These are phyloP conservation scores for Penicillium corylophilum DNA, from an alignment of 2,329 filamentous ascomycete species.

Conservation along the genomic window DNA sequence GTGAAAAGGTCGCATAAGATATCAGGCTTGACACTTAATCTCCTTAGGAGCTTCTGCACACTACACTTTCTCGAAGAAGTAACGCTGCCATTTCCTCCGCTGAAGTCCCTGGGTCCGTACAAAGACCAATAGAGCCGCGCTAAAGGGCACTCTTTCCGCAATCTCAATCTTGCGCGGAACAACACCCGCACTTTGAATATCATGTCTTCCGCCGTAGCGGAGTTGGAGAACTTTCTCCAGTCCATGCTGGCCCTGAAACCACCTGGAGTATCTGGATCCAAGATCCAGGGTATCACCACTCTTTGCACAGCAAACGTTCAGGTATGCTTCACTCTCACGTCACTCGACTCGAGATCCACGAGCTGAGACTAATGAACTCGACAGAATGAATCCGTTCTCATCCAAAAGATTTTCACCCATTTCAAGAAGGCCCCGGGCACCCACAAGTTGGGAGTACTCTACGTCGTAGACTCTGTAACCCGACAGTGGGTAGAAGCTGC, in stretches of 20 bases:
- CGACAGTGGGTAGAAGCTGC: slow-evolving; percentile 98
- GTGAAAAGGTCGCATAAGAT: slow-evolving; percentile 35
- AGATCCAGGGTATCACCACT: slow-evolving; percentile 81
- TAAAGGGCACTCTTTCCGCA: neutral
- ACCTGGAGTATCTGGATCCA: slow-evolving; percentile 88
- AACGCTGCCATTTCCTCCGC: neutral
- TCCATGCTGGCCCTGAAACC: slow-evolving; percentile 89
- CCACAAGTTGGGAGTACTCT: slow-evolving; percentile 97
- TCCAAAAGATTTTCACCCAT: slow-evolving; percentile 95
- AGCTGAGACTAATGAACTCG: slow-evolving; percentile 25
- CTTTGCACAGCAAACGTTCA: slow-evolving; percentile 88
- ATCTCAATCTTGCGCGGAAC: neutral
- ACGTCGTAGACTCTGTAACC: slow-evolving; percentile 99
- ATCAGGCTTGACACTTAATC: slow-evolving; percentile 9
- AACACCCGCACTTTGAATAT: neutral
- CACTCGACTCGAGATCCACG: neutral
- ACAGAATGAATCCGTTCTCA: slow-evolving; percentile 89
- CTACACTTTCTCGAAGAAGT: slow-evolving; percentile 9
- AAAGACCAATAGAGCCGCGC: neutral
- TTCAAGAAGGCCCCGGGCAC: slow-evolving; percentile 93
- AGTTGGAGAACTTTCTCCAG: slow-evolving; percentile 85
- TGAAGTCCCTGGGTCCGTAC: neutral
- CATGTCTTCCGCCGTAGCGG: slow-evolving; percentile 83
- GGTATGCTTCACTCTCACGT: slow-evolving; percentile 54
- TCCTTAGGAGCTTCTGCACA: slow-evolving; percentile 6